Base-by-base conservation (phyloP, 495 filamentous ascomycete species). In the Immersiella caudata region DNA sequence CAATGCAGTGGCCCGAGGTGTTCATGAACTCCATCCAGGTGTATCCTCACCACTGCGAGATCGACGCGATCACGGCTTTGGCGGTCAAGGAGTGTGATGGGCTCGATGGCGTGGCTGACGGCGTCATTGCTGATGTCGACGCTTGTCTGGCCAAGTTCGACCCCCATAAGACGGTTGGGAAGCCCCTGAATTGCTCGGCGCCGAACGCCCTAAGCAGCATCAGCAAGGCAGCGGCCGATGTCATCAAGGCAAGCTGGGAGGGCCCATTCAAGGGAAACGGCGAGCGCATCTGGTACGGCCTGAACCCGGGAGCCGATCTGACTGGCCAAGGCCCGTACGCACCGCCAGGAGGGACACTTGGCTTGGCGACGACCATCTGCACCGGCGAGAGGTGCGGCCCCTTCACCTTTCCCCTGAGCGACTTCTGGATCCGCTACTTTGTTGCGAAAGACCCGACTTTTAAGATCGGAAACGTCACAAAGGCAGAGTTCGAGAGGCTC, bases 241-340 rank as follows among this genome's bases (percentile, higher is more conserved):
- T 78, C 18, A 67, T 68, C 12, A 69, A 77, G 64, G 73, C 72
- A 1, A 75, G 66, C 36, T 81, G 73, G 75, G 24, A 63, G 2
- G 73, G 74, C 11, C 20, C 55, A 16, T 40, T 40, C 1, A 46
- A 51, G 24, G 67, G 51, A 1, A 36, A 69, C 6, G 78, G 78
- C 8, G 69, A 56, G 2, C 49, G 26, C n/a, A 56, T 70, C 0
- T 75, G 74, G 76, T 55, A 72, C 36, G 76, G 76, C 1, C 26
- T 71, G 0, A 64, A 63, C 33, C 62, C 65, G 9, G 72, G 70
- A 1, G 33, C 64, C 1, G 71, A 74, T 29, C 51, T 76, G 3
- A 62, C 66, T 18, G 70, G 58, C 20, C 51, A 62, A 16, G 49
- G 1, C 69, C 68, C 21, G 49, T 33, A 33, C 8, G 29, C 29